These are phyloP conservation scores for Pestalotiopsis sp. DNA, from an alignment of 2,329 filamentous ascomycete genomes.

Conservation along the genomic window DNA sequence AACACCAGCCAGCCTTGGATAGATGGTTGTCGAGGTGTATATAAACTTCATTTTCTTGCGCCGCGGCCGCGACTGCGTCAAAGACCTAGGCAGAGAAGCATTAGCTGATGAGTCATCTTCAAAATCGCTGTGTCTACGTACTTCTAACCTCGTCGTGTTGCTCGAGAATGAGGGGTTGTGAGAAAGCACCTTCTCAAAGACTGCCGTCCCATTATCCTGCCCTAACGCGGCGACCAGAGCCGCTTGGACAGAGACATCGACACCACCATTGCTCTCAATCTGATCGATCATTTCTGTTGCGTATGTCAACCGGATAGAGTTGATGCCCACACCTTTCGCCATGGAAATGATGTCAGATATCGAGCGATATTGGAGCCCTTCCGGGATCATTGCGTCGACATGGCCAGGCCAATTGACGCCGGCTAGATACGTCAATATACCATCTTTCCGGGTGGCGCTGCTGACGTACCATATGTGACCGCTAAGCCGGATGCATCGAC, in stretches of 20 bases:
- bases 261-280: conserved; percentile 49
- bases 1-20: conserved; percentile 61
- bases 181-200: conserved; percentile 52
- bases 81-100: conserved; percentile 41
- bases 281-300: conserved; percentile 67
- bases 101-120: background rate
- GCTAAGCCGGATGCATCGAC: conserved; percentile 42
- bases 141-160: conserved; percentile 53
- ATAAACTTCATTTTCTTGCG: conserved; percentile 55
- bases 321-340: conserved; percentile 63
- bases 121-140: conserved; percentile 15
- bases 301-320: conserved; percentile 63
- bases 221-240: conserved; percentile 51
- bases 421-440: conserved; percentile 38
- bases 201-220: conserved; percentile 49
- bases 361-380: conserved; percentile 64
- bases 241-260: conserved; percentile 46
- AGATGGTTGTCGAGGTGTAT: conserved; percentile 64
- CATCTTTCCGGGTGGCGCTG: background rate
- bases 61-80: conserved; percentile 62
- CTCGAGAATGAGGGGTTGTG: conserved; percentile 60
- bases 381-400: conserved; percentile 64
- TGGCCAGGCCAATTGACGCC: conserved; percentile 66
- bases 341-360: conserved; percentile 54
- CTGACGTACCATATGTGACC: conserved; percentile 26